These are phyloP conservation scores for Sclerotinia nivalis DNA, from an alignment of 2,329 filamentous ascomycete species.

Conservation along the genomic window DNA sequence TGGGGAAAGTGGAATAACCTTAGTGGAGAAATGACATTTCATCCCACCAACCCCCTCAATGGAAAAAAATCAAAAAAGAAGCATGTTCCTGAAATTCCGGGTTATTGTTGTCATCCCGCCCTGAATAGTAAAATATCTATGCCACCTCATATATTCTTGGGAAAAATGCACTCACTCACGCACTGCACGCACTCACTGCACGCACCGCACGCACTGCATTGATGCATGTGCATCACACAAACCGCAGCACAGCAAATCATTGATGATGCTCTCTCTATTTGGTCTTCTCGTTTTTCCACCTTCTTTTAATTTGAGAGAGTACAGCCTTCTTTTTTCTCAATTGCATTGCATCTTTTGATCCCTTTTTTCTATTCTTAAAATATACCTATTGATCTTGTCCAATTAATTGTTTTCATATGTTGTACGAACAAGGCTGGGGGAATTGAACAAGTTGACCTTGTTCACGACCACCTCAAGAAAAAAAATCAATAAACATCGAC, in stretches of 20 bases:
- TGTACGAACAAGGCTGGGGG: background rate
- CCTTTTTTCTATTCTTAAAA: constrained; percentile 1
- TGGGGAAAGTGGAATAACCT: background rate
- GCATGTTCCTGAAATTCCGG: constrained; percentile 11
- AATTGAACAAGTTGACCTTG: constrained; percentile 5
- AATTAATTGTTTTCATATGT: constrained; percentile 5
- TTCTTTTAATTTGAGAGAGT: background rate
- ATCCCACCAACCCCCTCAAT: background rate
- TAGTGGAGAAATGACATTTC: background rate
- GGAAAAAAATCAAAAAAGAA: background rate
- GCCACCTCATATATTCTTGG: constrained; percentile 17
- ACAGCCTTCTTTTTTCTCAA: constrained; percentile 12
- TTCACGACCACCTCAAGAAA: background rate
- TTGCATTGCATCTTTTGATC: constrained; percentile 6
- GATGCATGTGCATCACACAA: constrained; percentile 14
- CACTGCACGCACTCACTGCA: background rate
- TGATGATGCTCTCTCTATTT: background rate
- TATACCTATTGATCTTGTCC: background rate
- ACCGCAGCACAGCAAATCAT: constrained; percentile 10
- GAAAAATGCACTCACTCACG: background rate
- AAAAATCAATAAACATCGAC: constrained; percentile 15
- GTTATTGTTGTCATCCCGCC: background rate
- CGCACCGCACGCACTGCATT: background rate
- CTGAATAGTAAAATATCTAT: background rate
- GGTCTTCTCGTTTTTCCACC: constrained; percentile 2